Evolutionary conservation across 1,139 yeast genomes (phyloP).

Genomic region (Lodderomyces margitis): DNA sequence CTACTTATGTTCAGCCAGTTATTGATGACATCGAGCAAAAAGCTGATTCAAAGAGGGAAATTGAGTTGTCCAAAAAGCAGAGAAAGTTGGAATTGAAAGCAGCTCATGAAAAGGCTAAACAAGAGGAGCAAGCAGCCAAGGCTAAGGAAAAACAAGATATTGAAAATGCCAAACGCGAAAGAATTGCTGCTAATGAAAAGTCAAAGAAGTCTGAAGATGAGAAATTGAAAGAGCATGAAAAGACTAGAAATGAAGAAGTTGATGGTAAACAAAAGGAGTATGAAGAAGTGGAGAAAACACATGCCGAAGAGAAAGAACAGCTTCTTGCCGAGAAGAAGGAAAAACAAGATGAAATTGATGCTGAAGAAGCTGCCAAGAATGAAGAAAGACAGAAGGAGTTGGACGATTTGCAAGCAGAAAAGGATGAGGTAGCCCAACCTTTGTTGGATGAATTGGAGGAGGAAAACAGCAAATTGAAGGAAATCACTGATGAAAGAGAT

Average conservation of each 20-base stretch:
- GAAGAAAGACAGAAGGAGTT: constrained; percentile 42
- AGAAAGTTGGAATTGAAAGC: constrained; percentile 34
- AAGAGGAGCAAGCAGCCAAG: constrained; percentile 50
- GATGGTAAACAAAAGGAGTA: constrained; percentile 35
- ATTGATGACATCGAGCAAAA: constrained; percentile 68
- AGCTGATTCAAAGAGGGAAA: constrained; percentile 69
- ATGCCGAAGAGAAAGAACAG: constrained; percentile 38
- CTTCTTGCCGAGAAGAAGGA: constrained; percentile 39
- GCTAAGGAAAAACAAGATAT: constrained; percentile 41
- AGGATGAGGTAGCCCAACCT: constrained; percentile 43
- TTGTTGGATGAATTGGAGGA: constrained; percentile 39
- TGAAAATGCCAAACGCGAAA: constrained; percentile 39
- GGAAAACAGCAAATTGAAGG: constrained; percentile 39
- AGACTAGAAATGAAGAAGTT: constrained; percentile 37
- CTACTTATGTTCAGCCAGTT: constrained; percentile 81
- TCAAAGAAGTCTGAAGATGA: constrained; percentile 41
- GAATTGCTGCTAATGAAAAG: constrained; percentile 38
- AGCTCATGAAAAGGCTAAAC: constrained; percentile 47
- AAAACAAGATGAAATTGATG: constrained; percentile 40
- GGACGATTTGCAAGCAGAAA: constrained; percentile 44
- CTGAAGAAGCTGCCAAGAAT: constrained; percentile 43
- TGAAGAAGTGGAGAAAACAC: constrained; percentile 30
- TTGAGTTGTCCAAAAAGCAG: constrained; percentile 42
- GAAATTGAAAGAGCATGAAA: constrained; percentile 32
- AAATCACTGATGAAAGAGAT: constrained; percentile 38